These are phyloP conservation scores for Aureobasidium zeae DNA, from an alignment of 2,329 filamentous ascomycete species.

Conservation along the genomic window DNA sequence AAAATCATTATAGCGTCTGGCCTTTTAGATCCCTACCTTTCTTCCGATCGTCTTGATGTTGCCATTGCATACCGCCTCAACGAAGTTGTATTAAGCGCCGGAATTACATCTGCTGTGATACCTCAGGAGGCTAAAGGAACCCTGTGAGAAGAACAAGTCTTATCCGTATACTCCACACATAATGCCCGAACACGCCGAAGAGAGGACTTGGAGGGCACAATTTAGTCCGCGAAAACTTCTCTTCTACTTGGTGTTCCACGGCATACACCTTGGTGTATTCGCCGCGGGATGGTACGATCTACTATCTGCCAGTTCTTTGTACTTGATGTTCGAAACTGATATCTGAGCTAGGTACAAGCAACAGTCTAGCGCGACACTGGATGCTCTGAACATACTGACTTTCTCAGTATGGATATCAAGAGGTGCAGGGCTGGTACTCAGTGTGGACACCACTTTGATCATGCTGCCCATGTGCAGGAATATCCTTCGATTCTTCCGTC, in stretches of 20 bases:
- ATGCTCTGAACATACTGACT: conserved; percentile 66
- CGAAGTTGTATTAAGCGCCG: too few species aligned
- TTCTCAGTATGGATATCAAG: conserved; percentile 95
- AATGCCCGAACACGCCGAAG: conserved; percentile 7
- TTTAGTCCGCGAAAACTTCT: conserved; percentile 28
- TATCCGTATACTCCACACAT: background rate
- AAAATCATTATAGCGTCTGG: too few species aligned
- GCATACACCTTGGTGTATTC: conserved; percentile 30
- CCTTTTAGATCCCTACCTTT: too few species aligned
- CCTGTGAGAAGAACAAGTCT: too few species aligned
- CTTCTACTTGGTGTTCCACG: conserved; percentile 32
- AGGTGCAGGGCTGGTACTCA: conserved; percentile 79
- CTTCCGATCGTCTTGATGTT: too few species aligned
- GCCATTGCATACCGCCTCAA: too few species aligned
- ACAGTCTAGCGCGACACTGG: conserved; percentile 55
- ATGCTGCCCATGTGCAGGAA: conserved; percentile 92
- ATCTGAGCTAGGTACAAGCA: conserved; percentile 66
- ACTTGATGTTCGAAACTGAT: conserved; percentile 19
- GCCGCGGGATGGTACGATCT: conserved; percentile 29
- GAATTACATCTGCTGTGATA: too few species aligned
- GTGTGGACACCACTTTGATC: conserved; percentile 77
- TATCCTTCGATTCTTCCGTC: conserved; percentile 71
- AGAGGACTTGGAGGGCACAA: conserved; percentile 21
- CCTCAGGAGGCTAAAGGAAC: too few species aligned
- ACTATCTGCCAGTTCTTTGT: background rate